Conservation (phyloP, 257 asterid species). For the Nicotiana paniculata region DNA sequence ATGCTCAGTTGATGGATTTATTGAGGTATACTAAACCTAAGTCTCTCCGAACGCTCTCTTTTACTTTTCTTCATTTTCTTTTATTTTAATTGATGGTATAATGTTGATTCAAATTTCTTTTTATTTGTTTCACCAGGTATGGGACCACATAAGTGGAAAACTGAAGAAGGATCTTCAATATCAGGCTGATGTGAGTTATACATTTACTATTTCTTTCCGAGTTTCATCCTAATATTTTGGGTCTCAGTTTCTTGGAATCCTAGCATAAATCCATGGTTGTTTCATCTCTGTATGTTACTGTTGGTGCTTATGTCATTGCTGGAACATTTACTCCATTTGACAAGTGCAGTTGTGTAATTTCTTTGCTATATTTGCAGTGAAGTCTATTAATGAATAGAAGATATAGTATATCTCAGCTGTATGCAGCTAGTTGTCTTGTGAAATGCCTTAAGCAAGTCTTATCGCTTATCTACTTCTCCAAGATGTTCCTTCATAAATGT, state of each 20-base stretch:
- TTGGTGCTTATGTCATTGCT: not conserved
- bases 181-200: constrained; percentile 86
- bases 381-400: not conserved
- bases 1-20: constrained; percentile 89
- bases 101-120: constrained; percentile 22
- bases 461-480: too few relatives aligned
- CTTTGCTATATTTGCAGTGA: not conserved
- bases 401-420: not conserved
- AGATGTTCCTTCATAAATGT: not conserved
- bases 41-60: constrained; percentile 8
- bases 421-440: not conserved
- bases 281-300: not conserved
- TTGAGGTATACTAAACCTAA: constrained; percentile 48
- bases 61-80: constrained; percentile 4
- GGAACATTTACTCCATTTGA: not conserved
- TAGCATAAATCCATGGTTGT: not conserved
- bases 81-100: constrained; percentile 3
- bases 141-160: constrained; percentile 96
- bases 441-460: not conserved
- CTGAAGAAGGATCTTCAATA: constrained; percentile 96
- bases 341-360: not conserved
- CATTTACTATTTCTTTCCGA: not conserved
- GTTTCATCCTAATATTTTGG: not conserved
- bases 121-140: constrained; percentile 44
- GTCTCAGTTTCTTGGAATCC: not conserved